phyloP scores from a whole-genome alignment of 768 basidiomycete genomes.

The Termitomyces heimii region DNA sequence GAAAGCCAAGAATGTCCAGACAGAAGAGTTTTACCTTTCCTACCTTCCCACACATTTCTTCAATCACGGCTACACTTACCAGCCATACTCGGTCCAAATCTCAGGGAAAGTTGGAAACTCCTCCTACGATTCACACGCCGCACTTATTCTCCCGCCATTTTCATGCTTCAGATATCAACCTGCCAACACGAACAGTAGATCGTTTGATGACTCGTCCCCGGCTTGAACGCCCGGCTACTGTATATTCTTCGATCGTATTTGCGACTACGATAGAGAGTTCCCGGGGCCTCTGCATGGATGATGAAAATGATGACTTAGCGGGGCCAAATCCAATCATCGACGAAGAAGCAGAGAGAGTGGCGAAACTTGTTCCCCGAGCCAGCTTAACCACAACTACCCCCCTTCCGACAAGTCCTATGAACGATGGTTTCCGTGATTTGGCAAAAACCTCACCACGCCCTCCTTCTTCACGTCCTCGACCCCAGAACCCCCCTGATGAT shows the following conservation, averaged over 20 bases:
- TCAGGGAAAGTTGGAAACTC: background rate
- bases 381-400: slow-evolving; percentile 8
- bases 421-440: background rate
- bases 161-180: background rate
- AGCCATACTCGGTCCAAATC: slow-evolving; percentile 11
- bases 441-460: background rate
- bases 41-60: slow-evolving; percentile 9
- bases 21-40: slow-evolving; percentile 11
- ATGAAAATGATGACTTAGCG: background rate
- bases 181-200: background rate
- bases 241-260: slow-evolving; percentile 3
- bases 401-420: background rate
- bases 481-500: background rate
- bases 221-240: background rate
- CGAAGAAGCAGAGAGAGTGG: background rate
- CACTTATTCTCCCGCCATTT: background rate
- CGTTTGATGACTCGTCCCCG: background rate
- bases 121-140: background rate
- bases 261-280: background rate
- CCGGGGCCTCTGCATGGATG: background rate
- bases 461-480: background rate
- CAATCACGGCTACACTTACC: background rate
- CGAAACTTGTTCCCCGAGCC: slow-evolving; percentile 4
- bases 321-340: background rate
- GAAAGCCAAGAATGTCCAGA: background rate